Evolutionary conservation across 345 rosid species (phyloP), one percentile per base, ranked within the genome.

Genomic region (Zanthoxylum bungeanum): DNA sequence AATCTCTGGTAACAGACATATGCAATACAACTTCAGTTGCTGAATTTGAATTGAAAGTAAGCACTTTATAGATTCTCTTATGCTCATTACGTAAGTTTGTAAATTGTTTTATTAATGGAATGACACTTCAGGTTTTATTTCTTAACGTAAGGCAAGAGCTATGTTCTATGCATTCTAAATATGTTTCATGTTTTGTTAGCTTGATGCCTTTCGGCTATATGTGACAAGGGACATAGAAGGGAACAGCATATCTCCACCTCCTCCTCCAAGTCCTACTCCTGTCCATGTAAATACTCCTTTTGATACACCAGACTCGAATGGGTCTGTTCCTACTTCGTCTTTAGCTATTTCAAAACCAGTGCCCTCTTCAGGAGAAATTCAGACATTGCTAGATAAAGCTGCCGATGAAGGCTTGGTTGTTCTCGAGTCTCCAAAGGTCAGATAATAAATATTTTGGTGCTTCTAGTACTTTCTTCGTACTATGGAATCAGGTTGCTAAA

Each of bases 21-120:
- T 80, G 92, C 36, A 70, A 89, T 61, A 80, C 98, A 71, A 75
- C 86, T 69, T 85, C 91, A 34, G 69, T 93, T 56, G 89, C 91
- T 64, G 96, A 93, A 78, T 88, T 89, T 69, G 93, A 91, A 71
- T 70, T 91, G 66, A 89, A 91, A 84, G 98, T 91, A 82, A 81
- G 88, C 19, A 58, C 47, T n/a, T n/a, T 64, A 46, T 60, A 33
- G 59, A 25, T 74, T 44, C 42, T 40, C 62, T 55, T 47, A 1
- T 62, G 24, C 8, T 40, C 10, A n/a, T 58, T 40, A 42, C 52
- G 10, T 61, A 55, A 34, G 7, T 51, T 30, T 17, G 17, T 62
- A 40, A 4, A 9, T 52, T 68, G 56, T 51, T 73, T 64, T 31
- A 44, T 16, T 42, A 71, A 10, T 55, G 36, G 68, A 53, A 62